These are phyloP conservation scores for Starmerella vitae DNA, from an alignment of 805 yeast species.

Conservation along the genomic window DNA sequence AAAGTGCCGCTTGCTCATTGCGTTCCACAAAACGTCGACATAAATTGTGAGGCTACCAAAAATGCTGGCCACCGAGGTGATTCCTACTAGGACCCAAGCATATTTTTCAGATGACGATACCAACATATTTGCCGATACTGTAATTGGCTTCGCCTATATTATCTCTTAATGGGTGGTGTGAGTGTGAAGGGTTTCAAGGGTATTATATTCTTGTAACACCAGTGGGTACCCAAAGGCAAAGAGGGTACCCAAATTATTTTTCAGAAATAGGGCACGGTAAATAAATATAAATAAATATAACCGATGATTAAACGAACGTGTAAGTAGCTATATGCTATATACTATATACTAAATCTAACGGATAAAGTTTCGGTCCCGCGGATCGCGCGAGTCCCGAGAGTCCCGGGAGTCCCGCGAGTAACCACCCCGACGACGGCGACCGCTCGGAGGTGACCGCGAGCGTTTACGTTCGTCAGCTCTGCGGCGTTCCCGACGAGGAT, in stretches of 20 bases:
- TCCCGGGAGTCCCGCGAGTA: slow-evolving; percentile 19
- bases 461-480: slow-evolving; percentile 23
- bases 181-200: too few relatives aligned
- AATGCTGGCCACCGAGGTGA: slow-evolving; percentile 59
- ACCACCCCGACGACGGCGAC: slow-evolving; percentile 18
- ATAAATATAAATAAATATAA: too few relatives aligned
- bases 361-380: slow-evolving; percentile 17
- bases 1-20: slow-evolving; percentile 38
- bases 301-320: too few relatives aligned
- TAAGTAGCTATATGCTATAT: too few relatives aligned
- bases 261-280: too few relatives aligned
- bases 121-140: too few relatives aligned
- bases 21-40: slow-evolving; percentile 40
- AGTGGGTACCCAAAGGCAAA: too few relatives aligned
- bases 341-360: slow-evolving; percentile 8
- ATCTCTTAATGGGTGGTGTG: too few relatives aligned
- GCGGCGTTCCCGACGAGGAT: slow-evolving; percentile 20
- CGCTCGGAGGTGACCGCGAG: slow-evolving; percentile 21
- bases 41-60: slow-evolving; percentile 58
- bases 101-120: neutral
- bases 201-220: too few relatives aligned
- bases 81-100: slow-evolving; percentile 44
- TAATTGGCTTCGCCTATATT: too few relatives aligned
- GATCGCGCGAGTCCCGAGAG: too few relatives aligned
- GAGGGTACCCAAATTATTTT: too few relatives aligned